A percentile compares a stretch with the other conserved stretches of the same genome.
These are phyloP conservation scores for Hysterangium stoloniferum DNA, from an alignment of 768 basidiomycete genomes.

Conservation along the genomic window DNA sequence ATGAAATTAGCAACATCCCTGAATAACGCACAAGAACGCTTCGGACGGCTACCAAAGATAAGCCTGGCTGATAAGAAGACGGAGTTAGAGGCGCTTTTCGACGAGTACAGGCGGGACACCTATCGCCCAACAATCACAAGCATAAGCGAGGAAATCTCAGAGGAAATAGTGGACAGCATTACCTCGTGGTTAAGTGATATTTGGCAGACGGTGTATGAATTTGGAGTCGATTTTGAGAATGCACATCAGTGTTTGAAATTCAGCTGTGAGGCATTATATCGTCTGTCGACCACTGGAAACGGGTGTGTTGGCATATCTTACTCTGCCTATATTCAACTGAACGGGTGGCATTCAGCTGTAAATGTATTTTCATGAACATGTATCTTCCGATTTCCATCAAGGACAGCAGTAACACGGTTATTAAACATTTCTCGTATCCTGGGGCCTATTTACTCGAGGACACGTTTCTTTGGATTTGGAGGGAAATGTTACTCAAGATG, in stretches of 20 bases:
- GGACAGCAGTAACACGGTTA: slow-evolving; percentile 29
- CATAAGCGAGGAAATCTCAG: slow-evolving; percentile 38
- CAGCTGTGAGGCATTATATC: slow-evolving; percentile 37
- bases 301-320: slow-evolving; percentile 21
- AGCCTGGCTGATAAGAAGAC: slow-evolving; percentile 46
- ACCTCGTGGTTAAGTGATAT: slow-evolving; percentile 55
- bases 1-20: slow-evolving; percentile 33
- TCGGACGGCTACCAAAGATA: slow-evolving; percentile 38
- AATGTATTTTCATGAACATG: slow-evolving; percentile 41
- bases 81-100: slow-evolving; percentile 45
- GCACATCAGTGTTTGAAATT: slow-evolving; percentile 55
- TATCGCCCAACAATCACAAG: slow-evolving; percentile 44
- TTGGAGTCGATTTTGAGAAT: slow-evolving; percentile 38
- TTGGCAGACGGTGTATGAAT: slow-evolving; percentile 56
- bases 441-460: slow-evolving; percentile 41
- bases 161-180: slow-evolving; percentile 48
- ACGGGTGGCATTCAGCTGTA: slow-evolving; percentile 35
- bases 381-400: slow-evolving; percentile 40
- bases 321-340: slow-evolving; percentile 8
- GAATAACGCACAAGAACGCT: slow-evolving; percentile 30
- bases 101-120: slow-evolving; percentile 44
- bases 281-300: slow-evolving; percentile 34
- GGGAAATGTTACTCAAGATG: slow-evolving; percentile 56
- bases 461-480: slow-evolving; percentile 57
- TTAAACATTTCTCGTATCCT: slow-evolving; percentile 42